Evolutionary conservation across 495 filamentous ascomycete species (phyloP).

Genomic region (Poronia punctata): DNA sequence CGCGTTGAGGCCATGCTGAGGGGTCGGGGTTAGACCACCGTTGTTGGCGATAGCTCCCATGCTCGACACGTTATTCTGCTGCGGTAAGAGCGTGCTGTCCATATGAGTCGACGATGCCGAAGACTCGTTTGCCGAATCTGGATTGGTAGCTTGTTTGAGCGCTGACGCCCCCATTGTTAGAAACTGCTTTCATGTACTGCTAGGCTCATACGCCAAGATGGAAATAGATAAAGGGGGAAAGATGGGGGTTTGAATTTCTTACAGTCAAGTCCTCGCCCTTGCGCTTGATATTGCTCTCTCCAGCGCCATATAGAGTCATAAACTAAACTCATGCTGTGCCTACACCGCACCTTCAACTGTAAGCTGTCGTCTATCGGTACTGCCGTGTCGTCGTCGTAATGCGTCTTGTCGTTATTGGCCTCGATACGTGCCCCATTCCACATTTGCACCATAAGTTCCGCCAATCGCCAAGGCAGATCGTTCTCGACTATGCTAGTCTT

Average conservation of each 20-base stretch:
- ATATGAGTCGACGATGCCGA: constrained; percentile 59
- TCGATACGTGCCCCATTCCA: constrained; percentile 69
- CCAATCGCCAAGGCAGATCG: constrained; percentile 76
- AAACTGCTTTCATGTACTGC: constrained; percentile 17
- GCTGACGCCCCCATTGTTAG: constrained; percentile 49
- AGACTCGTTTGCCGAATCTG: constrained; percentile 68
- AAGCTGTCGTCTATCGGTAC: constrained; percentile 60
- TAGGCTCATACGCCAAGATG: too few relatives aligned
- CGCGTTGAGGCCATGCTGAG: constrained; percentile 35
- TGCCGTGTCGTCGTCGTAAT: constrained; percentile 30
- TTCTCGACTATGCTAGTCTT: constrained; percentile 73
- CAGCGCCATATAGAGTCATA: constrained; percentile 92
- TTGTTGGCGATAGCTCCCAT: constrained; percentile 32
- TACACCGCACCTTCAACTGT: constrained; percentile 77
- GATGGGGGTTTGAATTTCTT: too few relatives aligned
- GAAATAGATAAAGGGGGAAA: constrained; percentile 8
- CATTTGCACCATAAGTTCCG: constrained; percentile 86
- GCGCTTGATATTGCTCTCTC: constrained; percentile 78
- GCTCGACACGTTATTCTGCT: constrained; percentile 20
- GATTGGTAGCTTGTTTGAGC: constrained; percentile 81
- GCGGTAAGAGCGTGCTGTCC: constrained; percentile 45
- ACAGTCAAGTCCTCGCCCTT: constrained; percentile 73
- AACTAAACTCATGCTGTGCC: constrained; percentile 89
- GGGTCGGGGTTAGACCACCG: constrained; percentile 40
- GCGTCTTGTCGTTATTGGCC: constrained; percentile 29